Conservation (phyloP, 371 early-diverging fungal species). For the Rhizopus sp. region DNA sequence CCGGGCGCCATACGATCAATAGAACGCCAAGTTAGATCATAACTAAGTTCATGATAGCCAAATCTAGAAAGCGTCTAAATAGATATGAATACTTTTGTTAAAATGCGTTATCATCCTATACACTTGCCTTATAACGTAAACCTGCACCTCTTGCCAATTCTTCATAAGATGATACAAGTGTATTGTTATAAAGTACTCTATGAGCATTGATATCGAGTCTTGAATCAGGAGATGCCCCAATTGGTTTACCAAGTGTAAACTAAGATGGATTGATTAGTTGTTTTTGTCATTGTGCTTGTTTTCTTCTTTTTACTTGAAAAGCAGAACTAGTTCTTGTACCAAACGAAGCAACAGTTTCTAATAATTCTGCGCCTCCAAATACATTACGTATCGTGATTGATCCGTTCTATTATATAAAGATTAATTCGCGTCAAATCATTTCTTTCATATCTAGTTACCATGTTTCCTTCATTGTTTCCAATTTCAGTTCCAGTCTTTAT, state of each 20-base stretch:
- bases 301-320: conserved; percentile 55
- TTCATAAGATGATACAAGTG: conserved; percentile 42
- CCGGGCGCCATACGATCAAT: conserved; percentile 67
- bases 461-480: conserved; percentile 79
- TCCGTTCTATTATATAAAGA: conserved; percentile 44
- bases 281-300: not conserved
- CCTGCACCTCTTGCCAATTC: conserved; percentile 47
- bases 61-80: conserved; percentile 45
- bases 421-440: not conserved
- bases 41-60: conserved; percentile 74
- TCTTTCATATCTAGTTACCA: conserved; percentile 46
- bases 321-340: conserved; percentile 74
- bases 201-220: conserved; percentile 50
- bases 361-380: conserved; percentile 83
- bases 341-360: conserved; percentile 71
- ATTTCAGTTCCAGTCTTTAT: conserved; percentile 84
- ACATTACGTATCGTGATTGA: conserved; percentile 73
- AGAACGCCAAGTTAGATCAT: conserved; percentile 79
- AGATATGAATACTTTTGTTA: conserved; percentile 1
- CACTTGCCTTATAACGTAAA: conserved; percentile 38
- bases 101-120: not conserved
- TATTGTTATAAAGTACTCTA: conserved; percentile 49
- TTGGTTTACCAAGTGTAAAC: conserved; percentile 45
- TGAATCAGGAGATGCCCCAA: conserved; percentile 50
- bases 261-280: conserved; percentile 2